Conservation (phyloP, 257 asterid genomes). For the Jacaranda mimosifolia region DNA sequence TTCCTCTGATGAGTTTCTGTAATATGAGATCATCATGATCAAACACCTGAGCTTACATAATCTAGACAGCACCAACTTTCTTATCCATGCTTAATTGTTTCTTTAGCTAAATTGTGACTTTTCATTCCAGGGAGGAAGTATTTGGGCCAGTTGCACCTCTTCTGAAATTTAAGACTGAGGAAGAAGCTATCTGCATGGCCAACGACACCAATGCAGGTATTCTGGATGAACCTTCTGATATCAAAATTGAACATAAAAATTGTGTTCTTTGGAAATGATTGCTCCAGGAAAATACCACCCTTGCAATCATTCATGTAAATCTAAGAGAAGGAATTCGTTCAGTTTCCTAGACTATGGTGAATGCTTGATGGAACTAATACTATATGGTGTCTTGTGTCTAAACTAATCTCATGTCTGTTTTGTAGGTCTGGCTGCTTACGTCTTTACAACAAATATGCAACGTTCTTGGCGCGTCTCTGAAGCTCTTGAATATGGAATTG, state of each 20-base stretch:
- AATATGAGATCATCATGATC: conserved; percentile 16
- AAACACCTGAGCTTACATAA: conserved; percentile 9
- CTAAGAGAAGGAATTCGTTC: conserved; percentile 22
- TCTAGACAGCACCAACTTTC: neutral
- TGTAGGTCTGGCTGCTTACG: conserved; percentile 92
- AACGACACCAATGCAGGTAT: conserved; percentile 93
- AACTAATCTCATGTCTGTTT: conserved; percentile 23
- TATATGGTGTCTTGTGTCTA: conserved; percentile 17
- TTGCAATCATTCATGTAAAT: conserved; percentile 13
- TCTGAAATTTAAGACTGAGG: conserved; percentile 89
- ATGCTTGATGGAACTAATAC: conserved; percentile 6
- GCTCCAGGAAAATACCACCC: neutral
- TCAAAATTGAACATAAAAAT: conserved; percentile 16
- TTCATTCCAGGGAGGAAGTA: conserved; percentile 75
- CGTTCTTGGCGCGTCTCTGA: conserved; percentile 96
- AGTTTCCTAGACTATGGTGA: conserved; percentile 1
- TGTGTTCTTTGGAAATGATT: neutral
- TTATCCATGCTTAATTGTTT: conserved; percentile 1
- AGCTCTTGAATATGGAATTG: conserved; percentile 98
- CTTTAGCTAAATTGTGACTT: conserved; percentile 26
- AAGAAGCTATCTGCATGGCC: conserved; percentile 88
- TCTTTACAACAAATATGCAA: conserved; percentile 76
- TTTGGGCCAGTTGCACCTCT: conserved; percentile 99
- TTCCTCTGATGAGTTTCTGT: conserved; percentile 16
- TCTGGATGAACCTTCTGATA: conserved; percentile 21